These are phyloP conservation scores for Xylaria venustula DNA, from an alignment of 495 filamentous ascomycete species.

Conservation along the genomic window DNA sequence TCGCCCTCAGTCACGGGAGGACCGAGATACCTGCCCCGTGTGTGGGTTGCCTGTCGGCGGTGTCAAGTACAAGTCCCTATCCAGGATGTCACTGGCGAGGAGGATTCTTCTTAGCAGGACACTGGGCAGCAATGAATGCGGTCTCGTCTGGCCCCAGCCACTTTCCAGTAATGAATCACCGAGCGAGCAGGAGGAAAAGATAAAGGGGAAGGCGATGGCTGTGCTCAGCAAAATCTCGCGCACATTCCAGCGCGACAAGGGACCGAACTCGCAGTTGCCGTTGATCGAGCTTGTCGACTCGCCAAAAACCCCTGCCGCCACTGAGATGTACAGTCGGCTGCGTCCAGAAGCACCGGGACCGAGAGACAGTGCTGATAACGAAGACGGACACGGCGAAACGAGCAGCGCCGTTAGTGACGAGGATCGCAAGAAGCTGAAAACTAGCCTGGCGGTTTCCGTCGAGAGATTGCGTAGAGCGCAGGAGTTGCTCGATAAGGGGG, in stretches of 20 bases:
- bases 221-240: not conserved
- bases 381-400: not conserved
- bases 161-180: not conserved
- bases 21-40: too few relatives aligned
- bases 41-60: slow-evolving; percentile 15
- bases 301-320: not conserved
- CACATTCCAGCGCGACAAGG: not conserved
- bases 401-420: slow-evolving; percentile 12
- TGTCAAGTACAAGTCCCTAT: slow-evolving; percentile 3
- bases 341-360: not conserved
- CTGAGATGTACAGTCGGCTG: not conserved
- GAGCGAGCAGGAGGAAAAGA: not conserved
- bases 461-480: slow-evolving; percentile 24
- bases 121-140: not conserved
- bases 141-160: not conserved
- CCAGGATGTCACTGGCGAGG: too few relatives aligned
- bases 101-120: too few relatives aligned
- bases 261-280: not conserved
- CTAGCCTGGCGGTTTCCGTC: slow-evolving; percentile 20
- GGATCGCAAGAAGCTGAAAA: slow-evolving; percentile 13
- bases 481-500: slow-evolving; percentile 13
- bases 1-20: too few relatives aligned
- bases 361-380: too few relatives aligned
- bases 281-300: not conserved
- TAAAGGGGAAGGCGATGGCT: not conserved